Conservation (phyloP, 257 asterid species). For the Anisodus acutangulus region DNA sequence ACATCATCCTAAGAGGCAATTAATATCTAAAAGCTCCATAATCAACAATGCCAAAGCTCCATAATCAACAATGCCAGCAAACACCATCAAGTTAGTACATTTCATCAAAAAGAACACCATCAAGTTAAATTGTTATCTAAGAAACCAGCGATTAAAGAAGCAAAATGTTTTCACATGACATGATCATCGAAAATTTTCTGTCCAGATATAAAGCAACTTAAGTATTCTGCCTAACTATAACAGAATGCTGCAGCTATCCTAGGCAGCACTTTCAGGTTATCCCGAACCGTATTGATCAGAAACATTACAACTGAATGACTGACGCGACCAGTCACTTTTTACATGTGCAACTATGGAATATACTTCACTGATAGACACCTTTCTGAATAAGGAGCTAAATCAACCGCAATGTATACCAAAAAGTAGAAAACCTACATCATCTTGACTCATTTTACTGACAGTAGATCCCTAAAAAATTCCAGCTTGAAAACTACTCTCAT, state of each 20-base stretch:
- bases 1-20: neutral
- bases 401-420: neutral
- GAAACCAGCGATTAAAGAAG: neutral
- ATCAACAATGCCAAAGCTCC: neutral
- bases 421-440: neutral
- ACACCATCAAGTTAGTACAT: neutral
- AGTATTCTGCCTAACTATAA: neutral
- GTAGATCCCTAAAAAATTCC: neutral
- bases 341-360: neutral
- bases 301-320: neutral
- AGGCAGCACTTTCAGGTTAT: slow-evolving; percentile 7
- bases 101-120: neutral
- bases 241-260: neutral
- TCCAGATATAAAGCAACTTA: neutral
- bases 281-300: neutral
- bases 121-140: neutral
- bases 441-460: slow-evolving; percentile 2
- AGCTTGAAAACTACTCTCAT: neutral
- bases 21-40: neutral
- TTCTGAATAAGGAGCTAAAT: slow-evolving; percentile 1
- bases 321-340: neutral
- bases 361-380: neutral
- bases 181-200: neutral
- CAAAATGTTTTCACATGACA: neutral
- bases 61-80: slow-evolving; percentile 7